Conservation (phyloP, 1,139 yeast species). For the Ogataea hybrid region DNA sequence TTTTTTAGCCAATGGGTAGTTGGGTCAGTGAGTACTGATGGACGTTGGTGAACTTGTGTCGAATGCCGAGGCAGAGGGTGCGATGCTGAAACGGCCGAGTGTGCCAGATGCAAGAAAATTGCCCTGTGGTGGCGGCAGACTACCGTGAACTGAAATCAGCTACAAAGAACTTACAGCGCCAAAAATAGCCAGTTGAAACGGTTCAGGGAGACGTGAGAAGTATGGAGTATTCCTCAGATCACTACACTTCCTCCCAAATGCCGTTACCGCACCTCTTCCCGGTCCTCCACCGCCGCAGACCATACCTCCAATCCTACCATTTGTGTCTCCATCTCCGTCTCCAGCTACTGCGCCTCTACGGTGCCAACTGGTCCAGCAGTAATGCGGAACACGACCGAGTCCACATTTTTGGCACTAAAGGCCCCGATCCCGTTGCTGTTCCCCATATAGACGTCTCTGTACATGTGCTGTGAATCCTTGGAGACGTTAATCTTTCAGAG, state of each 20-base stretch:
- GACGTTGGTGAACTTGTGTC: too few species aligned
- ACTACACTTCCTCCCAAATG: constrained; percentile 12
- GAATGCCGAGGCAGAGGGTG: too few species aligned
- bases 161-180: constrained; percentile 90
- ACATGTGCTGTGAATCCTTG: constrained; percentile 62
- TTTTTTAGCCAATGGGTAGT: too few species aligned
- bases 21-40: too few species aligned
- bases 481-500: constrained; percentile 58
- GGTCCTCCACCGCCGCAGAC: constrained; percentile 1
- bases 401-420: constrained; percentile 19
- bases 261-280: not conserved
- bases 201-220: constrained; percentile 35
- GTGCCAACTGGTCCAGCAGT: constrained; percentile 21
- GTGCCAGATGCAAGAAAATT: too few species aligned
- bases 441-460: constrained; percentile 16
- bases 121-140: too few species aligned
- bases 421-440: constrained; percentile 23
- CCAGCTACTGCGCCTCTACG: constrained; percentile 7
- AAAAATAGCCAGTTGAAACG: constrained; percentile 83
- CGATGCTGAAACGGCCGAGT: too few species aligned
- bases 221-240: constrained; percentile 15
- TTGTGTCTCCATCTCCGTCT: constrained; percentile 14
- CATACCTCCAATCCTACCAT: constrained; percentile 6
- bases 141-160: constrained; percentile 65
- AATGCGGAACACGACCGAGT: constrained; percentile 16